Conservation (phyloP, 140 eudicot species). For the Cichorium intybus region DNA sequence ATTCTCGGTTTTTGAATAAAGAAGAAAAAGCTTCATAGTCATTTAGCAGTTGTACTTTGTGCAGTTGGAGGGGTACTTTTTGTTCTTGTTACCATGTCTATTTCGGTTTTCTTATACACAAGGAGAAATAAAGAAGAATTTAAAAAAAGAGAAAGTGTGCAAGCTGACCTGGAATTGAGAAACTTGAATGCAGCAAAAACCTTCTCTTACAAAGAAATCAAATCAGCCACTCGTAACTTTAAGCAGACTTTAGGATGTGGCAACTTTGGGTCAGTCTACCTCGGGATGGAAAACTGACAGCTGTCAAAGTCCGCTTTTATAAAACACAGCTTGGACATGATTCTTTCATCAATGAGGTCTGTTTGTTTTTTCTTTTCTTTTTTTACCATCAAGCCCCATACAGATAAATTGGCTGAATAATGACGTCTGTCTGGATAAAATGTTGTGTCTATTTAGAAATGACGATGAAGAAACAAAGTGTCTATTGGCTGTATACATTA, state of each 20-base stretch:
- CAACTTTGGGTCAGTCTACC: constrained; percentile 86
- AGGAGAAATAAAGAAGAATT: constrained; percentile 31
- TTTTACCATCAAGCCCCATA: too few species aligned
- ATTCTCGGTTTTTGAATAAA: constrained; percentile 64
- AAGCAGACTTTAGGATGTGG: constrained; percentile 81
- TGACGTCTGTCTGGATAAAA: too few species aligned
- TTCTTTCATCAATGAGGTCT: constrained; percentile 80
- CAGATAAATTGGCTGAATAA: too few species aligned
- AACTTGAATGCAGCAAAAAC: constrained; percentile 54
- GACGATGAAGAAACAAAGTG: too few species aligned
- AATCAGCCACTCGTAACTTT: constrained; percentile 76
- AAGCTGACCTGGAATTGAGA: constrained; percentile 44
- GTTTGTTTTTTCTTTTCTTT: too few species aligned
- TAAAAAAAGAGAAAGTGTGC: constrained; percentile 41
- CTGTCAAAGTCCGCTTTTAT: constrained; percentile 83
- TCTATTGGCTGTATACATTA: too few species aligned
- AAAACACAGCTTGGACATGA: constrained; percentile 72
- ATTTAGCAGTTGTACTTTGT: constrained; percentile 52
- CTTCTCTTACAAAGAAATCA: constrained; percentile 78
- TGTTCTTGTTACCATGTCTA: too few species aligned
- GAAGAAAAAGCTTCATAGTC: constrained; percentile 55
- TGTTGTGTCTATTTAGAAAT: too few species aligned
- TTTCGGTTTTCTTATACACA: too few species aligned
- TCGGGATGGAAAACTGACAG: constrained; percentile 73
- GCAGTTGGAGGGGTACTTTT: constrained; percentile 61